phyloP scores from a whole-genome alignment of 2,329 filamentous ascomycete species.

The Hypoxylon sp. region DNA sequence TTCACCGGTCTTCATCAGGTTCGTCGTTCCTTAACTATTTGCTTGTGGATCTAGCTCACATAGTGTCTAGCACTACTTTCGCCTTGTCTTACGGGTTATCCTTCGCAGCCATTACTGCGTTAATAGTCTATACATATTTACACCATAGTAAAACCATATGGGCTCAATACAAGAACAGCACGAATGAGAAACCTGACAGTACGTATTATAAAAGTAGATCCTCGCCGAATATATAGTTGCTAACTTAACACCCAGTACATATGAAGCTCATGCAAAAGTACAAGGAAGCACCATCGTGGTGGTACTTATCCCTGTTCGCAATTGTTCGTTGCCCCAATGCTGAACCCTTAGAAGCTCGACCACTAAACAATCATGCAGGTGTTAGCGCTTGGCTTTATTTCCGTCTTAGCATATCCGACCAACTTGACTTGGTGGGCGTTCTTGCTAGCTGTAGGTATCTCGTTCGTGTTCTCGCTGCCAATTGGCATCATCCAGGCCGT shows the following conservation, averaged over 20 bases:
- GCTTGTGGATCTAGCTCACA: constrained; percentile 23
- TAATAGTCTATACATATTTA: constrained; percentile 77
- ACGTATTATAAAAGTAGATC: constrained; percentile 8
- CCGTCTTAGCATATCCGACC: constrained; percentile 73
- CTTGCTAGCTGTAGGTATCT: constrained; percentile 74
- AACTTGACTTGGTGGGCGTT: constrained; percentile 82
- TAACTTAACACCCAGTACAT: constrained; percentile 56
- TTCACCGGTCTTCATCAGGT: constrained; percentile 76
- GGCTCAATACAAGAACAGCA: constrained; percentile 72
- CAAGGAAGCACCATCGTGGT: constrained; percentile 74
- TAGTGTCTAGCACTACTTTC: constrained; percentile 74
- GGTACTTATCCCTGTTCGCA: constrained; percentile 72
- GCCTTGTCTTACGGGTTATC: constrained; percentile 78
- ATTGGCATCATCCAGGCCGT: constrained; percentile 79
- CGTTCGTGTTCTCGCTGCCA: constrained; percentile 74
- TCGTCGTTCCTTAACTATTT: constrained; percentile 16
- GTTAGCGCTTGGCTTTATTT: constrained; percentile 67
- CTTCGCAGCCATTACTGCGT: constrained; percentile 78
- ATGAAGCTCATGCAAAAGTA: constrained; percentile 76
- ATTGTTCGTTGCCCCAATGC: constrained; percentile 59
- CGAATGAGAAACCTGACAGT: constrained; percentile 70
- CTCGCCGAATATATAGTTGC: not conserved
- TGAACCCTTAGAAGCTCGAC: not conserved
- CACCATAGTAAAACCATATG: constrained; percentile 78
- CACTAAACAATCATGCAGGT: constrained; percentile 58